phyloP scores from a whole-genome alignment of 2,329 filamentous ascomycete genomes.

The Daldinia eschscholtzii region DNA sequence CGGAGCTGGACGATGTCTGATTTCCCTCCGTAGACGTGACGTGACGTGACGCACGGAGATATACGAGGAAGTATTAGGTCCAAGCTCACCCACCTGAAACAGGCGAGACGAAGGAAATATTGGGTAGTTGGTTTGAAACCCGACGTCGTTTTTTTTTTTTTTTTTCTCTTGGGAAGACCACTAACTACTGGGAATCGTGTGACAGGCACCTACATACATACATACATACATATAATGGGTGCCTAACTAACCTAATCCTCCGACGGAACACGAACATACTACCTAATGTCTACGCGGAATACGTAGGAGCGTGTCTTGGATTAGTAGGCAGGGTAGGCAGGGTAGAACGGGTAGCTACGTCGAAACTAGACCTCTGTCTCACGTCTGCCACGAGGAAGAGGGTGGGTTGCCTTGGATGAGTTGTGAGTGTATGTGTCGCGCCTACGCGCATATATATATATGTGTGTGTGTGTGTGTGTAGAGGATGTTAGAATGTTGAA shows the following conservation, averaged over 20 bases:
- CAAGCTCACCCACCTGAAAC: background rate
- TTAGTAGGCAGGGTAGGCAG: background rate
- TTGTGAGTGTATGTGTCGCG: background rate
- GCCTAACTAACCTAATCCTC: background rate
- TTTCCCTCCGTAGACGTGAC: no score
- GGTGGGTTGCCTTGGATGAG: background rate
- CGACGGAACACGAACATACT: background rate
- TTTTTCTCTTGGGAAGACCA: no score
- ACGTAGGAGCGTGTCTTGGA: background rate
- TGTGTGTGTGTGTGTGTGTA: background rate
- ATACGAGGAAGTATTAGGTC: background rate
- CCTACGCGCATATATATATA: background rate
- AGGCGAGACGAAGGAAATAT: background rate
- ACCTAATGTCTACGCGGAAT: background rate
- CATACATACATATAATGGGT: background rate
- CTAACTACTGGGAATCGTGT: background rate
- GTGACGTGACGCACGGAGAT: background rate
- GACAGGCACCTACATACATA: background rate
- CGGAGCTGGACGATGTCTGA: background rate
- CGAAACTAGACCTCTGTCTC: background rate
- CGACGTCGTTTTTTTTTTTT: background rate
- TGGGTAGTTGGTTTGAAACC: background rate
- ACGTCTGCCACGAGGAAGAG: conserved; percentile 1
- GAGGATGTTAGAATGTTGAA: background rate
- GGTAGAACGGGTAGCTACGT: background rate